A percentile compares a stretch with the other conserved stretches of the same genome.
phyloP scores from a whole-genome alignment of 2,329 filamentous ascomycete genomes.

The Ascochyta clinopodiicola region DNA sequence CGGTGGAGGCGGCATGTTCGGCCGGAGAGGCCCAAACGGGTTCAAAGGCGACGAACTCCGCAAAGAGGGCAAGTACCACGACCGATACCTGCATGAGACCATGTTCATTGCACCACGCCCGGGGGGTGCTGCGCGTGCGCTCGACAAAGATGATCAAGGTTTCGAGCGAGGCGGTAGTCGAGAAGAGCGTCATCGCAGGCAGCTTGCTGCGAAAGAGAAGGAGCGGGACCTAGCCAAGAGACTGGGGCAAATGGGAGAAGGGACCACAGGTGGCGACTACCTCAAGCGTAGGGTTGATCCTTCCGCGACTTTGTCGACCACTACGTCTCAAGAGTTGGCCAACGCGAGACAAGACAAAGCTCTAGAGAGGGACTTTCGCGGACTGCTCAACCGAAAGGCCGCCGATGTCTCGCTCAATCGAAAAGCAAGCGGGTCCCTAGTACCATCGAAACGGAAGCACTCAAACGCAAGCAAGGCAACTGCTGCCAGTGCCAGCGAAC shows the following conservation, averaged over 20 bases:
- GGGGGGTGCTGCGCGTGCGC: slow-evolving; percentile 64
- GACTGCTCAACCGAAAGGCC: slow-evolving; percentile 54
- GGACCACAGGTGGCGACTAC: slow-evolving; percentile 73
- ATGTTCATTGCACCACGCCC: slow-evolving; percentile 52
- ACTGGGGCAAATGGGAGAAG: slow-evolving; percentile 66
- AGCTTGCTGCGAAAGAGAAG: slow-evolving; percentile 70
- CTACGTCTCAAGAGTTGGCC: slow-evolving; percentile 25
- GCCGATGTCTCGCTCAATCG: slow-evolving; percentile 47
- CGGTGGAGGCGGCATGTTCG: slow-evolving; percentile 43
- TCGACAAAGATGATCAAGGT: slow-evolving; percentile 65
- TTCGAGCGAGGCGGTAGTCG: slow-evolving; percentile 60
- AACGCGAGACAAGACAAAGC: slow-evolving; percentile 25
- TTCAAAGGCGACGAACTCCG: slow-evolving; percentile 37
- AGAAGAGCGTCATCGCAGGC: slow-evolving; percentile 70
- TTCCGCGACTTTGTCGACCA: slow-evolving; percentile 27
- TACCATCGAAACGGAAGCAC: slow-evolving; percentile 52
- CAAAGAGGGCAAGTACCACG: slow-evolving; percentile 56
- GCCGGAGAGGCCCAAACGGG: slow-evolving; percentile 32
- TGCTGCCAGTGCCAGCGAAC: slow-evolving; percentile 37
- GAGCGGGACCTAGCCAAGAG: slow-evolving; percentile 75
- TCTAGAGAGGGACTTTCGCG: slow-evolving; percentile 44
- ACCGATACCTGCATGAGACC: slow-evolving; percentile 63
- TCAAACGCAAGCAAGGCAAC: slow-evolving; percentile 40
- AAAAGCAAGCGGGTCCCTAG: slow-evolving; percentile 27
- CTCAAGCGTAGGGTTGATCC: slow-evolving; percentile 56